Percentiles rank a stretch among this genome's conserved stretches.
These are phyloP conservation scores for Endotrypanum monterogeii DNA, from an alignment of 208 protist species.

Conservation along the genomic window DNA sequence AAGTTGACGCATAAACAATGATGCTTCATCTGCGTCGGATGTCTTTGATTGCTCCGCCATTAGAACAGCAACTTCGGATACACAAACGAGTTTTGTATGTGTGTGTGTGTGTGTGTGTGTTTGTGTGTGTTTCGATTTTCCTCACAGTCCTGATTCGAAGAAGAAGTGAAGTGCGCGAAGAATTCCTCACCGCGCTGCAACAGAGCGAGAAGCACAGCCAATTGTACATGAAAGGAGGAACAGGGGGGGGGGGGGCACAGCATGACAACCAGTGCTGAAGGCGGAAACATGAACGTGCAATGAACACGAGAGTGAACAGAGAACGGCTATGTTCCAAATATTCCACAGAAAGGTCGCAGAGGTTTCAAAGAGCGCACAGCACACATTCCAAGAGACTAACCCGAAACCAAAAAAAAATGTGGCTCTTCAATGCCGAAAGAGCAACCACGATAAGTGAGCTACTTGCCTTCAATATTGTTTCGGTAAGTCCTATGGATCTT, in stretches of 20 bases:
- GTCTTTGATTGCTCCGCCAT: slow-evolving; percentile 12
- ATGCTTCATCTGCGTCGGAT: slow-evolving; percentile 16
- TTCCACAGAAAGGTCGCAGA: not conserved
- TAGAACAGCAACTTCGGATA: not conserved
- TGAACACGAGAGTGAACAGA: not conserved
- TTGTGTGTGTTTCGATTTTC: not conserved
- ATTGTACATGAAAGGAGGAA: not conserved
- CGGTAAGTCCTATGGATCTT: not conserved
- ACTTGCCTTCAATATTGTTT: not conserved
- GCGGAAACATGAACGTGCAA: not conserved
- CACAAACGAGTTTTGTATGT: not conserved
- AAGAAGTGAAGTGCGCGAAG: not conserved
- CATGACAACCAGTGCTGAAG: too few relatives aligned
- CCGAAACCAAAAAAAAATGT: not conserved
- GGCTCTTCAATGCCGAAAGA: not conserved
- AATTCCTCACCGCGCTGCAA: not conserved
- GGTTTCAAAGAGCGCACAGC: not conserved
- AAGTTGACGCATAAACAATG: slow-evolving; percentile 36
- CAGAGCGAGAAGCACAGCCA: not conserved
- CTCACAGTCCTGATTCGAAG: not conserved
- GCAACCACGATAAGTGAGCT: not conserved
- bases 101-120: too few relatives aligned
- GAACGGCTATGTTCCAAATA: not conserved
- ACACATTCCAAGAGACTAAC: not conserved
- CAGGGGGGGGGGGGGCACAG: not conserved